phyloP scores from a whole-genome alignment of 2,329 filamentous ascomycete species.

The Akanthomyces uredinophilus region DNA sequence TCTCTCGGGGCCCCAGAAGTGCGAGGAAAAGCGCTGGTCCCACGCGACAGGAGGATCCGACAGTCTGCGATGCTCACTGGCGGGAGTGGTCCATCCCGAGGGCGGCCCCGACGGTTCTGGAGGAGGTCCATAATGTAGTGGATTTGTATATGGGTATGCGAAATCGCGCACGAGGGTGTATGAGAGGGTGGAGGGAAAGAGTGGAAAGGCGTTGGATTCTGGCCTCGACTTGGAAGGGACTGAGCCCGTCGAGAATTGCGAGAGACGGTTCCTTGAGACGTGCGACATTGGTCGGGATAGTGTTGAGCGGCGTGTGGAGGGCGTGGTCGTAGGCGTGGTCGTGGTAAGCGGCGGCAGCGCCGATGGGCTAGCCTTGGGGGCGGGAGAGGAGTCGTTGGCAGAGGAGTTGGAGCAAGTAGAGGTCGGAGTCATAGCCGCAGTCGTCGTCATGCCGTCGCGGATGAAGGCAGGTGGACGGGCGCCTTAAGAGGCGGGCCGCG shows the following conservation, averaged over 20 bases:
- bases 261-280: conserved; percentile 74
- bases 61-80: conserved; percentile 72
- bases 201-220: conserved; percentile 72
- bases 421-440: conserved; percentile 52
- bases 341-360: conserved; percentile 49
- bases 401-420: conserved; percentile 52
- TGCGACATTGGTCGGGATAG: conserved; percentile 66
- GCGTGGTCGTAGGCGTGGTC: conserved; percentile 37
- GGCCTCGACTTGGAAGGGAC: conserved; percentile 68
- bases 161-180: conserved; percentile 96
- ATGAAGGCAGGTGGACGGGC: conserved; percentile 5
- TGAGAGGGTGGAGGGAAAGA: conserved; percentile 77
- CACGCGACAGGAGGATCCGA: conserved; percentile 75
- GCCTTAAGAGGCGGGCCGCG: conserved; percentile 12
- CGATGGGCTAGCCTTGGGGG: conserved; percentile 48
- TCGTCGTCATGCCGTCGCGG: conserved; percentile 29
- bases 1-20: conserved; percentile 47
- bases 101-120: conserved; percentile 64
- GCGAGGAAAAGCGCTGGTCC: conserved; percentile 63
- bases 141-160: conserved; percentile 77
- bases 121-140: conserved; percentile 90
- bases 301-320: conserved; percentile 53
- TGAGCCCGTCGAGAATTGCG: conserved; percentile 74
- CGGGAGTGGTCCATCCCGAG: conserved; percentile 79
- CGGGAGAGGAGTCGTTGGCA: conserved; percentile 40